Conservation (phyloP, 306 rosid genomes). For the Crataegus laevigata region DNA sequence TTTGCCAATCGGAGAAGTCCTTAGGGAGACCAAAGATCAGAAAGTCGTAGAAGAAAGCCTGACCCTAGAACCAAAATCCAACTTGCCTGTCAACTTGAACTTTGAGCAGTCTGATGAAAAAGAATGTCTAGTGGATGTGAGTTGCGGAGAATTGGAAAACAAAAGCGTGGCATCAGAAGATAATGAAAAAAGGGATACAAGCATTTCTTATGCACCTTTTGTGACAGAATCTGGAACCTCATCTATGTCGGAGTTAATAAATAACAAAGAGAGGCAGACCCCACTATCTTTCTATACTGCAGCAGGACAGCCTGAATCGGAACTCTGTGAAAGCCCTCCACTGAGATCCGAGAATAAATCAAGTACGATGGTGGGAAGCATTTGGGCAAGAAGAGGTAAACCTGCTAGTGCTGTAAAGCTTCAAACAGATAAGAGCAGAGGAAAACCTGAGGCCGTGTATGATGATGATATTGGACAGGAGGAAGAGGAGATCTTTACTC, state of each 20-base stretch:
- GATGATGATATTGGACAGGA: conserved; percentile 25
- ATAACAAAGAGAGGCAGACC: not conserved
- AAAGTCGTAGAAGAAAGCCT: not conserved
- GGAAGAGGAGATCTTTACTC: conserved; percentile 46
- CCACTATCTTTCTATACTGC: conserved; percentile 3
- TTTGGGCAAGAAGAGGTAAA: conserved; percentile 69
- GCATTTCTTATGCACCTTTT: not conserved
- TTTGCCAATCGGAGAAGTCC: conserved; percentile 6
- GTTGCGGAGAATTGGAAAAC: conserved; percentile 13
- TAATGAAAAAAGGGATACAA: conserved; percentile 17
- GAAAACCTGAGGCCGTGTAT: conserved; percentile 10
- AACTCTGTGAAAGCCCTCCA: conserved; percentile 12
- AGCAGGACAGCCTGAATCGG: conserved; percentile 25
- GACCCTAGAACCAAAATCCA: conserved; percentile 12
- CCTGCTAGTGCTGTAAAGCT: conserved; percentile 46
- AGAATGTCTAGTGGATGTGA: conserved; percentile 11
- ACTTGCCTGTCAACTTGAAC: not conserved
- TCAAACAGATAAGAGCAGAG: conserved; percentile 34
- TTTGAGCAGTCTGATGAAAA: conserved; percentile 15
- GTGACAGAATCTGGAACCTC: conserved; percentile 9
- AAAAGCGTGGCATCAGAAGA: conserved; percentile 6
- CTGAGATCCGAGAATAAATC: conserved; percentile 20
- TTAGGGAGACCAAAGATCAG: conserved; percentile 20
- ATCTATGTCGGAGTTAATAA: conserved; percentile 8
- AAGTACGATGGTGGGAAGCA: conserved; percentile 15